A percentile compares a stretch with the other conserved stretches of the same genome.
phyloP scores from a whole-genome alignment of 768 basidiomycete genomes.

The Phylloporus sp. region DNA sequence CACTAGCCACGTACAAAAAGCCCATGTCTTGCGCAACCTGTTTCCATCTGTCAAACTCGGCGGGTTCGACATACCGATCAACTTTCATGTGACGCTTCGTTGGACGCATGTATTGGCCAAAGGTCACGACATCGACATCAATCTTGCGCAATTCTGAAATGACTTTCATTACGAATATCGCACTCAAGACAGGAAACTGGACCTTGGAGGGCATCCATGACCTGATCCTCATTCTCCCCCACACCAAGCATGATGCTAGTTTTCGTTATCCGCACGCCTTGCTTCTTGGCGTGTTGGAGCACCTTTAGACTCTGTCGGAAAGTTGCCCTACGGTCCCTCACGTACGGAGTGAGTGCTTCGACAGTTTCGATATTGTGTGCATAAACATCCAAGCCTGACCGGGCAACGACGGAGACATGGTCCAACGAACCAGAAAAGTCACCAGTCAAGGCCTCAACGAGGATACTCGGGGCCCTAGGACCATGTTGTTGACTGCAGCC shows the following conservation, averaged over 20 bases:
- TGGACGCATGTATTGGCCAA: constrained; percentile 99
- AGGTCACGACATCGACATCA: constrained; percentile 95
- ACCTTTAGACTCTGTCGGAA: constrained; percentile 83
- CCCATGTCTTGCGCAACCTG: constrained; percentile 87
- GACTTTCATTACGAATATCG: not conserved
- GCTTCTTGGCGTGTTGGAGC: constrained; percentile 76
- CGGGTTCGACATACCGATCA: constrained; percentile 90
- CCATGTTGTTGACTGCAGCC: not conserved
- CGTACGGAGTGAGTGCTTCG: constrained; percentile 91
- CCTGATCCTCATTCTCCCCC: constrained; percentile 82
- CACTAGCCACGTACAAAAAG: constrained; percentile 96
- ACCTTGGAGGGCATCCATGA: constrained; percentile 83
- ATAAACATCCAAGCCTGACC: constrained; percentile 94
- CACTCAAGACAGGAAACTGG: constrained; percentile 17
- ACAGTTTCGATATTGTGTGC: constrained; percentile 97
- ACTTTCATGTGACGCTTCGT: constrained; percentile 99
- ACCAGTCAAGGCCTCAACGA: constrained; percentile 94
- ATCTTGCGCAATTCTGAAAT: constrained; percentile 75
- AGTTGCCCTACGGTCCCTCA: constrained; percentile 91
- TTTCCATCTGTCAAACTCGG: constrained; percentile 92
- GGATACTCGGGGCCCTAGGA: constrained; percentile 84
- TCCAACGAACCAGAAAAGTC: constrained; percentile 83
- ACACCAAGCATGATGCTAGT: constrained; percentile 99
- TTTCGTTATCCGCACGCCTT: constrained; percentile 87
- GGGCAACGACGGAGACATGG: constrained; percentile 78